Base-by-base conservation (phyloP, 192 early-diverging fungal genomes). In the Chytriomyces sp. region DNA sequence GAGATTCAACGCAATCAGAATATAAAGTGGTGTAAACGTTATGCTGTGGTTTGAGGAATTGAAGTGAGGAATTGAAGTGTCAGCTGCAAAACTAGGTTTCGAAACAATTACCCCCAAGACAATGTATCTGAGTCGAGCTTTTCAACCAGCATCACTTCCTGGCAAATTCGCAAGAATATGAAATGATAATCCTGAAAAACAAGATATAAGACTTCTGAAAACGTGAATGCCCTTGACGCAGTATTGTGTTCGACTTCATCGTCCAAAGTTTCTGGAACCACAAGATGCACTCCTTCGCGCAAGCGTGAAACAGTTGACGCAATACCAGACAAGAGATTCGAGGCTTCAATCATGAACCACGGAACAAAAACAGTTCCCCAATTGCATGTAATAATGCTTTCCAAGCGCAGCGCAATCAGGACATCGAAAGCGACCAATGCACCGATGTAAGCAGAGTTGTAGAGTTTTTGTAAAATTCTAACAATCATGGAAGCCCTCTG, bases 341-440 rank as follows among this genome's bases (percentile, higher is more conserved):
- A 79, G 17, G 69, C 81, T 67, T 98, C 94, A 10, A 95, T 63
- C n/a, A 91, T 53, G 72, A 94, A 92, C 83, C 92, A 95, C 28
- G 94, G 94, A 26, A 85, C 76, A 77, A 93, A 93, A 1, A 96
- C 89, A 0, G 84, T 64, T 39, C 81, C 84, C 57, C 87, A 91
- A 2, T 83, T 81, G 84, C 87, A 90, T 28, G 55, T 73, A 28
- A 90, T 78, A 19, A 72, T 59, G n/a, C 82, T 76, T 73, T 98
- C 91, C 30, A 93, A 79, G 56, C 83, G 79, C 44, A 92, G 73
- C 17, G 90, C 89, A 38, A 98, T 75, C 70, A 92, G 81, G 31
- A 93, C 80, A 70, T 96, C 91, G 82, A 96, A 96, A 32, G 91
- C 60, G 56, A 93, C 73, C 3, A 89, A 22, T 33, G 90, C 61